phyloP scores from a whole-genome alignment of 805 yeast genomes.

The Novakomyces olei region DNA sequence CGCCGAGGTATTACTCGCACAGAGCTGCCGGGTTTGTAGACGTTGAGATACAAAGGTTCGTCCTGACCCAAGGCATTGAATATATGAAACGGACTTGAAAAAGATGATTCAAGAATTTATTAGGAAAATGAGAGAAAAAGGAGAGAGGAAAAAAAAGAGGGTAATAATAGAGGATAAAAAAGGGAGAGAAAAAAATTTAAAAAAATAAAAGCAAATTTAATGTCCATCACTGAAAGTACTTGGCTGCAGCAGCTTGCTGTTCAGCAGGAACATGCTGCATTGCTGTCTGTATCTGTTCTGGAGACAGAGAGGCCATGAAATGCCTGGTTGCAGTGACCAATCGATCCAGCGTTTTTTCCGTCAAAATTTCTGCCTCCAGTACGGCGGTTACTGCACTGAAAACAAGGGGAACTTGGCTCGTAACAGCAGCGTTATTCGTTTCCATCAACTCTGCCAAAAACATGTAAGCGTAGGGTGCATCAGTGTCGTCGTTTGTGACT shows the following conservation, averaged over 20 bases:
- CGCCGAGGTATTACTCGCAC: no score
- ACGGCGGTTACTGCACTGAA: constrained; percentile 58
- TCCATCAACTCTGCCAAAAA: constrained; percentile 55
- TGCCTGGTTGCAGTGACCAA: constrained; percentile 41
- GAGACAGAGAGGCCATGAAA: constrained; percentile 38
- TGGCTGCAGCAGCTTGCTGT: background rate
- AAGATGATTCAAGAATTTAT: no score
- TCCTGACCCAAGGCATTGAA: no score
- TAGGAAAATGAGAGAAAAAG: no score
- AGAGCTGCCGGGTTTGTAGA: no score
- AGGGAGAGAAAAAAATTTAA: no score
- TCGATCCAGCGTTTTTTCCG: constrained; percentile 48
- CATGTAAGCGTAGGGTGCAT: constrained; percentile 64
- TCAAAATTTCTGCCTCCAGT: constrained; percentile 38
- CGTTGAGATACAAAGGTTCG: no score
- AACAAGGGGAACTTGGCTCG: constrained; percentile 32
- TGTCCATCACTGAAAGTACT: background rate
- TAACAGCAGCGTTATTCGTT: constrained; percentile 37
- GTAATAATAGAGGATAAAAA: no score
- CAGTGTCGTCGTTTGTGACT: constrained; percentile 60
- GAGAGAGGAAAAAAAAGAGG: no score
- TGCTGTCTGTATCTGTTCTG: constrained; percentile 16
- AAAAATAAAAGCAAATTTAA: no score
- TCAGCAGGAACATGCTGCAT: constrained; percentile 1
- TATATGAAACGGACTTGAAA: no score